Conservation (phyloP, 257 asterid genomes). For the Przewalskia tangutica region DNA sequence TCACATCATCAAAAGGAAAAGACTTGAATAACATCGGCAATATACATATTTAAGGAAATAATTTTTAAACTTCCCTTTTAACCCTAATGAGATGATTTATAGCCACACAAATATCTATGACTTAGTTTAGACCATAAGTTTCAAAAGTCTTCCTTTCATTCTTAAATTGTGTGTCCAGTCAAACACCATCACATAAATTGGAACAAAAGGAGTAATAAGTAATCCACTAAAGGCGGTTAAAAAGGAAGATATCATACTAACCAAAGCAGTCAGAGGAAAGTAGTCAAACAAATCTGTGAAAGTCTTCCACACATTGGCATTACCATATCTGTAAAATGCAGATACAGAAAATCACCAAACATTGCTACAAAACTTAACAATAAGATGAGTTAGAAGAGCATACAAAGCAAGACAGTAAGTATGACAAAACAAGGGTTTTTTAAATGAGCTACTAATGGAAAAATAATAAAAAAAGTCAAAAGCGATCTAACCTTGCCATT, state of each 20-base stretch:
- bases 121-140: no score
- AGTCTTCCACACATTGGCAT: constrained; percentile 24
- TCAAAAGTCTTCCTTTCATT: no score
- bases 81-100: no score
- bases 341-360: neutral
- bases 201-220: neutral
- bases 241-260: constrained; percentile 1
- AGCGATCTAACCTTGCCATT: neutral
- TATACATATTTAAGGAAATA: neutral
- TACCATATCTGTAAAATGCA: constrained; percentile 15
- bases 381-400: neutral
- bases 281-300: constrained; percentile 24
- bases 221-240: neutral
- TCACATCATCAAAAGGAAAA: neutral
- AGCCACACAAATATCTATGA: no score
- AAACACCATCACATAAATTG: no score
- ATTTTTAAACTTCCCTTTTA: no score
- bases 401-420: neutral
- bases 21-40: neutral
- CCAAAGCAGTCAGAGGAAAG: constrained; percentile 24
- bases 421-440: neutral
- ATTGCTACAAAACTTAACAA: neutral
- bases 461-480: neutral
- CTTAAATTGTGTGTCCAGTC: no score
- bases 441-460: neutral